Evolutionary conservation across 345 rosid species (phyloP).

Genomic region (Brassica nigra): DNA sequence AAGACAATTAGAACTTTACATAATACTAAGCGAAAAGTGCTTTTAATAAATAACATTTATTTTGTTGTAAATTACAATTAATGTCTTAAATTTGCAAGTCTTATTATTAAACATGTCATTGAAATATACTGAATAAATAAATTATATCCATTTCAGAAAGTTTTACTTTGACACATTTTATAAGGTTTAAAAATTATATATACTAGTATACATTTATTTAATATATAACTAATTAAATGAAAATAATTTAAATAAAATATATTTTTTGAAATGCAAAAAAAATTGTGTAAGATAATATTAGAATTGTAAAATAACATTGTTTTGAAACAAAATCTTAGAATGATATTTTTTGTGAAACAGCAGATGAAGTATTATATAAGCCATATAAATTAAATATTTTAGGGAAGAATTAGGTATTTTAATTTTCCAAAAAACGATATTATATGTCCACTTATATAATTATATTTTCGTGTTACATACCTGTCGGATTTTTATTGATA

Average conservation of each 20-base stretch:
- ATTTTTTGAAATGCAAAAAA: no score
- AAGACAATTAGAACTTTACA: neutral
- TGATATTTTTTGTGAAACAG: neutral
- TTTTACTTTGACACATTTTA: neutral
- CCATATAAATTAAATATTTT: neutral
- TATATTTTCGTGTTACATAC: conserved; percentile 24
- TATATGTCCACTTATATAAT: neutral
- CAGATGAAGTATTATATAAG: neutral
- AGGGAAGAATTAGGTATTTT: neutral
- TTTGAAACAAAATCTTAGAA: neutral
- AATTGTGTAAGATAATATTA: no score
- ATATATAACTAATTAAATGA: no score
- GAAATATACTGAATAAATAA: no score
- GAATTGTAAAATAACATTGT: neutral
- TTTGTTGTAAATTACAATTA: neutral
- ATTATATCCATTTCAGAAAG: neutral
- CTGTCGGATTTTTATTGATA: conserved; percentile 41
- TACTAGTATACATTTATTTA: neutral
- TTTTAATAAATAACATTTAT: neutral
- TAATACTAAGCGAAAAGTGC: neutral
- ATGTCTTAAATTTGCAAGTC: neutral
- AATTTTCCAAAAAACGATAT: neutral
- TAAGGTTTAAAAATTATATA: no score
- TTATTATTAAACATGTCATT: neutral
- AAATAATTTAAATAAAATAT: no score